These are phyloP conservation scores for Leccinum variicolor DNA, from an alignment of 768 basidiomycete genomes.

Conservation along the genomic window DNA sequence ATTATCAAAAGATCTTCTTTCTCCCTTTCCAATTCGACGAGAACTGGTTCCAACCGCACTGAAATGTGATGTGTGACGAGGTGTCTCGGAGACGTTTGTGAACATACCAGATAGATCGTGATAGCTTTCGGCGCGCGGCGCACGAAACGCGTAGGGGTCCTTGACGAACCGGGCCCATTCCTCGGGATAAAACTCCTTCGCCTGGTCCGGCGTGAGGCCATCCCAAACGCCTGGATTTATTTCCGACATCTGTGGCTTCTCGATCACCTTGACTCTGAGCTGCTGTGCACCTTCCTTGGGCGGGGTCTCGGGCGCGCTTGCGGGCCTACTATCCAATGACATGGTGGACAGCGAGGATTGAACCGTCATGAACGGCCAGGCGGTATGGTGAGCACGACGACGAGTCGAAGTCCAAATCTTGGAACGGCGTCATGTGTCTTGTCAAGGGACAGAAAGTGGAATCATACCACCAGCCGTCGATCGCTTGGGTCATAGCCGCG, in stretches of 20 bases:
- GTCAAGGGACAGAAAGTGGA: not conserved
- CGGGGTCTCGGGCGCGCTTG: not conserved
- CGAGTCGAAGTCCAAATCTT: conserved; percentile 98
- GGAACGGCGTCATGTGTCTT: not conserved
- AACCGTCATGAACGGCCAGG: conserved; percentile 82
- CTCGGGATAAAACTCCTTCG: conserved; percentile 84
- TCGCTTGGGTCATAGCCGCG: conserved; percentile 60
- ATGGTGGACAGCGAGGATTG: conserved; percentile 38
- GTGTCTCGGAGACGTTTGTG: not conserved
- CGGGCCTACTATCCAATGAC: not conserved
- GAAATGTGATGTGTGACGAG: not conserved
- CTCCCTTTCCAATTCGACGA: conserved; percentile 93
- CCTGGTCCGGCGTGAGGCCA: conserved; percentile 87
- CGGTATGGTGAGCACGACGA: conserved; percentile 89
- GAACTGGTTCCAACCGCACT: conserved; percentile 92
- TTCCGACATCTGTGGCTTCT: conserved; percentile 96
- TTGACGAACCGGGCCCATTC: conserved; percentile 90
- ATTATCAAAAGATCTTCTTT: conserved; percentile 95
- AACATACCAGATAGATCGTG: conserved; percentile 83
- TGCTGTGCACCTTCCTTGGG: conserved; percentile 17
- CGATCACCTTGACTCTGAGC: conserved; percentile 75
- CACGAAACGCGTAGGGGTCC: conserved; percentile 91
- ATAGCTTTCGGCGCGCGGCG: conserved; percentile 94
- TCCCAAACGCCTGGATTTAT: conserved; percentile 99
- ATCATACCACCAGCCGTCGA: conserved; percentile 63